Conservation (phyloP, 192 early-diverging fungal genomes). For the Paraglomus brasilianum region DNA sequence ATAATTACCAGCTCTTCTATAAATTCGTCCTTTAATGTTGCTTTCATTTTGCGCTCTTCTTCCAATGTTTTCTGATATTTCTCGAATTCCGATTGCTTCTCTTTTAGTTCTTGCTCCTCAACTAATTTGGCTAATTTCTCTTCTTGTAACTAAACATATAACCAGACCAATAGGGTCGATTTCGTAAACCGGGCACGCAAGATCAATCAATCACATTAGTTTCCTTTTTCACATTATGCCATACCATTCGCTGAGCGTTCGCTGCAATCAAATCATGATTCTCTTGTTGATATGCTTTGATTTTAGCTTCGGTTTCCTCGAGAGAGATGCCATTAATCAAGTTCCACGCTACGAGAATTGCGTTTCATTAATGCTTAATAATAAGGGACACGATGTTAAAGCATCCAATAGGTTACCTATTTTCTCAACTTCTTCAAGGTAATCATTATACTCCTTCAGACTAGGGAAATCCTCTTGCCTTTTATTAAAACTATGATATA, state of each 20-base stretch:
- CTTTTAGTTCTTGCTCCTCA: constrained; percentile 46
- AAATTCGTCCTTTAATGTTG: constrained; percentile 58
- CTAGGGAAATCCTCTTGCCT: constrained; percentile 84
- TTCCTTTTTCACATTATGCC: no score
- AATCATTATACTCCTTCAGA: constrained; percentile 81
- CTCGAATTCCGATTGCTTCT: constrained; percentile 57
- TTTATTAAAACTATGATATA: constrained; percentile 42
- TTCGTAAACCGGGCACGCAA: neutral
- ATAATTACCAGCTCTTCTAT: constrained; percentile 59
- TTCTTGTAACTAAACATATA: constrained; percentile 53
- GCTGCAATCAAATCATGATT: constrained; percentile 73
- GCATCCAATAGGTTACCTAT: constrained; percentile 51
- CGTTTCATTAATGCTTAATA: neutral
- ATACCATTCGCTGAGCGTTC: constrained; percentile 59
- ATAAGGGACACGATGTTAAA: neutral
- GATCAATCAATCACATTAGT: no score
- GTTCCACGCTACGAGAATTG: constrained; percentile 59
- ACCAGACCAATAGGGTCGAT: neutral
- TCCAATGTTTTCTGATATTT: constrained; percentile 61
- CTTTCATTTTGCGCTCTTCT: constrained; percentile 64
- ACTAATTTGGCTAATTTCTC: constrained; percentile 40
- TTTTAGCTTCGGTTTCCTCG: constrained; percentile 67
- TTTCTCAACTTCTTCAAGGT: constrained; percentile 88
- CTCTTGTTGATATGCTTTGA: constrained; percentile 67
- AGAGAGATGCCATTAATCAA: constrained; percentile 77